A percentile compares a stretch with the other conserved stretches of the same genome.
phyloP scores from a whole-genome alignment of 345 rosid genomes.

The Sonneratia caseolaris region DNA sequence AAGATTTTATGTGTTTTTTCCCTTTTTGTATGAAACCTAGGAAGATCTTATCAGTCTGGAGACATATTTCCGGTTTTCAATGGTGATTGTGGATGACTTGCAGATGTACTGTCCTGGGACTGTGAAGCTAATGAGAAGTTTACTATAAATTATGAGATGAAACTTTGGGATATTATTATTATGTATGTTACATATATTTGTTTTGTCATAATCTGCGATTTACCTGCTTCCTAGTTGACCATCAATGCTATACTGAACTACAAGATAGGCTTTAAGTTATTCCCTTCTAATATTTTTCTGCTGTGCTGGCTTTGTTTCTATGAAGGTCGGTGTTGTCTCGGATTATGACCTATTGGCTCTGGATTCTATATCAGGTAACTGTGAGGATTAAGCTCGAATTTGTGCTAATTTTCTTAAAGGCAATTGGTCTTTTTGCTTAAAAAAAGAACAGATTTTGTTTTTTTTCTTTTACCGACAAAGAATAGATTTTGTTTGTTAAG shows the following conservation, averaged over 20 bases:
- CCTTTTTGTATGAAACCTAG: too few relatives aligned
- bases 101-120: not conserved
- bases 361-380: conserved; percentile 75
- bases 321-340: conserved; percentile 95
- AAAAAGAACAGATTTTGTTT: not conserved
- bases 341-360: conserved; percentile 89
- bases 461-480: too few relatives aligned
- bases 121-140: not conserved
- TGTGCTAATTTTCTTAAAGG: not conserved
- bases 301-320: conserved; percentile 8
- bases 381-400: not conserved
- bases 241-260: not conserved
- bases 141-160: not conserved
- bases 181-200: not conserved
- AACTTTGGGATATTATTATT: not conserved
- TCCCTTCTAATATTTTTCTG: not conserved
- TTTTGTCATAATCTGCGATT: not conserved
- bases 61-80: too few relatives aligned
- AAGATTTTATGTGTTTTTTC: too few relatives aligned
- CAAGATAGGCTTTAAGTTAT: not conserved
- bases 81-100: not conserved
- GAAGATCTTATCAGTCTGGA: too few relatives aligned
- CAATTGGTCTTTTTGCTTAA: not conserved
- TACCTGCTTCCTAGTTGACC: not conserved
- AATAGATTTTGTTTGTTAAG: not conserved